A percentile compares a stretch with the other conserved stretches of the same genome.
phyloP scores from a whole-genome alignment of 352 stramenopile genomes.

The Globisporangium cederbergense region DNA sequence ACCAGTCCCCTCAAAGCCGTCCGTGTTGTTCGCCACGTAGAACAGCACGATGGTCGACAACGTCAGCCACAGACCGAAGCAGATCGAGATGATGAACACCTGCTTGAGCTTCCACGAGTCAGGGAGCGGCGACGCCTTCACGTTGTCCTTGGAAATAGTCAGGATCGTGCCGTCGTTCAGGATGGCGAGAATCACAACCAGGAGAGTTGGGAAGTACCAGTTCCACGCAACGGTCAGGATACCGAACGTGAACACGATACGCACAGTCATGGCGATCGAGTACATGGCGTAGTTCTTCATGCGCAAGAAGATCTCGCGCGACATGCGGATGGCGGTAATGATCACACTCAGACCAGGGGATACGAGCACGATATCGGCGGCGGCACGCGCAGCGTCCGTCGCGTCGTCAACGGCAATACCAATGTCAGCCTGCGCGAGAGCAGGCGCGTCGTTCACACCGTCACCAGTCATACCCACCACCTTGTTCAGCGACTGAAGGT shows the following conservation, averaged over 20 bases:
- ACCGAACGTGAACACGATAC: constrained; percentile 88
- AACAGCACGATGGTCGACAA: constrained; percentile 68
- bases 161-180: constrained; percentile 88
- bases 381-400: constrained; percentile 86
- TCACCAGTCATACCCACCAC: constrained; percentile 85
- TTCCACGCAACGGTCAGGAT: constrained; percentile 86
- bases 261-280: constrained; percentile 85
- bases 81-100: constrained; percentile 67
- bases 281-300: constrained; percentile 94
- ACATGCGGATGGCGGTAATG: constrained; percentile 88
- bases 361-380: constrained; percentile 87
- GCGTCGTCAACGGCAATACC: constrained; percentile 90
- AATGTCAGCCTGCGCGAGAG: constrained; percentile 87
- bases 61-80: constrained; percentile 64
- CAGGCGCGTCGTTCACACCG: constrained; percentile 91
- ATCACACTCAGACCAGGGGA: constrained; percentile 85
- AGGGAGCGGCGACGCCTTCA: constrained; percentile 50
- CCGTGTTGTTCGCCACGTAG: constrained; percentile 50
- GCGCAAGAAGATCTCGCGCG: constrained; percentile 85
- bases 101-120: constrained; percentile 74
- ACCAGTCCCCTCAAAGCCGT: constrained; percentile 44
- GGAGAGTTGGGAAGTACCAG: constrained; percentile 85
- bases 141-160: constrained; percentile 80
- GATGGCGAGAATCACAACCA: constrained; percentile 89
- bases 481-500: constrained; percentile 84